These are phyloP conservation scores for Termitomyces sp. DNA, from an alignment of 768 basidiomycete genomes.

Conservation along the genomic window DNA sequence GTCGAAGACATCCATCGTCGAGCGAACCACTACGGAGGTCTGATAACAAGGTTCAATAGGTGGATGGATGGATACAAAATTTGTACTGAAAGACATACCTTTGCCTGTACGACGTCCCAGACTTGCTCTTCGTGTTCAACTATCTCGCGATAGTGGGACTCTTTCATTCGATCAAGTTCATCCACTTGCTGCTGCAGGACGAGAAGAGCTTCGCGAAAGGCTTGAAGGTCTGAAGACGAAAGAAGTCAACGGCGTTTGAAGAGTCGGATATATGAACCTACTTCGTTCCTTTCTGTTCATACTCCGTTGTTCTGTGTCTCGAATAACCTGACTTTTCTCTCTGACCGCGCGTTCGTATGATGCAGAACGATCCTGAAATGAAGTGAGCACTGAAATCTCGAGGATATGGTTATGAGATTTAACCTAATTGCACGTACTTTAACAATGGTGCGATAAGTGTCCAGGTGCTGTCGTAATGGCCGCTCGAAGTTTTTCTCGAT, in stretches of 20 bases:
- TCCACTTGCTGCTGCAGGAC: slow-evolving; percentile 88
- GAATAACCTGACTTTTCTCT: slow-evolving; percentile 82
- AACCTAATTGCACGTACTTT: slow-evolving; percentile 38
- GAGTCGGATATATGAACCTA: slow-evolving; percentile 31
- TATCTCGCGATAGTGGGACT: slow-evolving; percentile 82
- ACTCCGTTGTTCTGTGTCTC: slow-evolving; percentile 79
- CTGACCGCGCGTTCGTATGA: slow-evolving; percentile 79
- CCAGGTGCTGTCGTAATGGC: slow-evolving; percentile 81
- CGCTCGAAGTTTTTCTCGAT: slow-evolving; percentile 87
- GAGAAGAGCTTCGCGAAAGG: slow-evolving; percentile 78
- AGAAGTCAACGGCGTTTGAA: slow-evolving; percentile 4
- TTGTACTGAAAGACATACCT: slow-evolving; percentile 42
- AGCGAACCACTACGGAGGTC: slow-evolving; percentile 82
- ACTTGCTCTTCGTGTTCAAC: slow-evolving; percentile 91
- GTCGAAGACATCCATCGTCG: slow-evolving; percentile 91
- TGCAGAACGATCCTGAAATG: slow-evolving; percentile 70
- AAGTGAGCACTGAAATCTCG: neutral
- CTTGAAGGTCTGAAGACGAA: slow-evolving; percentile 67
- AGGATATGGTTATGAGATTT: neutral
- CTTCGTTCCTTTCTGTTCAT: slow-evolving; percentile 86
- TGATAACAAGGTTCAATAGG: slow-evolving; percentile 23
- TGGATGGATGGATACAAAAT: neutral
- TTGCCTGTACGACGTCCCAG: slow-evolving; percentile 89
- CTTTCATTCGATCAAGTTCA: slow-evolving; percentile 84
- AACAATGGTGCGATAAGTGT: slow-evolving; percentile 72